Percentiles rank a stretch among this genome's conserved stretches.
phyloP scores from a whole-genome alignment of 202 grass and related monocot genomes.

The Digitaria exilis region DNA sequence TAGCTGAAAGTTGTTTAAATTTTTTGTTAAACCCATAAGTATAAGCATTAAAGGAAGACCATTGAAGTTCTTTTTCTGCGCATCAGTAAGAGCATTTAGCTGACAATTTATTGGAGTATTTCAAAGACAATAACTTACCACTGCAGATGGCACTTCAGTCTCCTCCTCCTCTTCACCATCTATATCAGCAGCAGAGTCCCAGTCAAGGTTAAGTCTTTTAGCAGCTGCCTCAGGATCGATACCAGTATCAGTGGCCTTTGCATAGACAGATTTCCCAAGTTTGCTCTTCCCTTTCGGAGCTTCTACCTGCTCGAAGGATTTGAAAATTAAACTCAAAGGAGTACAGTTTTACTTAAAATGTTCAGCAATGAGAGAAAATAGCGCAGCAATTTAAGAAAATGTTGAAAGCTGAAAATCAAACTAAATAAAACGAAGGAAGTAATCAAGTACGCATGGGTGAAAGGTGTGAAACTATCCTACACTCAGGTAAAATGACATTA shows the following conservation, averaged over 20 bases:
- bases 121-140: constrained; percentile 56
- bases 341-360: not conserved
- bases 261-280: constrained; percentile 79
- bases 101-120: not conserved
- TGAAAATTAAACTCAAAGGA: not conserved
- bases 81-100: too few relatives aligned
- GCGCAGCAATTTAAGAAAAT: not conserved
- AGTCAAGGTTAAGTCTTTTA: constrained; percentile 92
- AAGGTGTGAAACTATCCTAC: not conserved
- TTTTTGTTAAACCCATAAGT: not conserved
- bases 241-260: constrained; percentile 90
- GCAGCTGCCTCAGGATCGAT: constrained; percentile 78
- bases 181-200: constrained; percentile 85
- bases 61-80: too few relatives aligned
- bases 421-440: not conserved
- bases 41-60: too few relatives aligned
- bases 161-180: constrained; percentile 57
- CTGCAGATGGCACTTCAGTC: constrained; percentile 75
- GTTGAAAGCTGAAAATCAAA: constrained; percentile 4
- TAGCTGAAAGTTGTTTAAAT: not conserved
- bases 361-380: not conserved
- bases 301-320: constrained; percentile 58
- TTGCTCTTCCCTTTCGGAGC: constrained; percentile 61
- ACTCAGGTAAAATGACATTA: not conserved
- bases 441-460: not conserved